A percentile compares a stretch with the other conserved stretches of the same genome.
These are phyloP conservation scores for Scortechinia acanthostroma DNA, from an alignment of 2,329 filamentous ascomycete species.

Conservation along the genomic window DNA sequence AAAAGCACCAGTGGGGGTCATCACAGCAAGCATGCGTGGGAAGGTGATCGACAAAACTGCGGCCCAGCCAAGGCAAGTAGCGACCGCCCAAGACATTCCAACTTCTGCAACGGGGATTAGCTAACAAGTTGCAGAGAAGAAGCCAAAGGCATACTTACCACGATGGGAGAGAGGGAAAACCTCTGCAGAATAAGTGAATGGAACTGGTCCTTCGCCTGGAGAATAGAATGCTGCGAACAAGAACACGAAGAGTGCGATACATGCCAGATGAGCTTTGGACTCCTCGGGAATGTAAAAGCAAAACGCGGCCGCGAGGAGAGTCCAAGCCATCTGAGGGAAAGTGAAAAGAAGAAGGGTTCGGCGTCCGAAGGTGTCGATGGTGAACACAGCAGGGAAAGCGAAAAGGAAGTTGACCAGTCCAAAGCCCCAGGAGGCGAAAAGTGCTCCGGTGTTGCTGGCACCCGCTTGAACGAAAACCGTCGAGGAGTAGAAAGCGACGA, in stretches of 20 bases:
- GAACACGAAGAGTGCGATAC: conserved; percentile 52
- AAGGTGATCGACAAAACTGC: conserved; percentile 57
- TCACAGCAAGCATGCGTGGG: conserved; percentile 39
- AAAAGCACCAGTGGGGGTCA: conserved; percentile 39
- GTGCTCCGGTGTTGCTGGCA: conserved; percentile 41
- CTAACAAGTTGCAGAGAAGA: too few relatives aligned
- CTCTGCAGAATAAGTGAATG: conserved; percentile 63
- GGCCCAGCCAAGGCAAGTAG: conserved; percentile 55
- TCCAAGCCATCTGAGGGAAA: conserved; percentile 63
- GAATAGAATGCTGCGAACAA: conserved; percentile 57
- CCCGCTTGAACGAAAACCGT: conserved; percentile 53
- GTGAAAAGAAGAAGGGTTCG: conserved; percentile 56
- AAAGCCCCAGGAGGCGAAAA: conserved; percentile 58
- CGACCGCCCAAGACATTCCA: conserved; percentile 62
- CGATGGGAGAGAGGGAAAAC: conserved; percentile 66
- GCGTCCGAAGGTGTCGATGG: conserved; percentile 62
- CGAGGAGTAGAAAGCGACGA: conserved; percentile 71
- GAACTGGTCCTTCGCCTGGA: conserved; percentile 59
- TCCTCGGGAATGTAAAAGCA: conserved; percentile 37
- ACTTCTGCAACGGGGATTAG: too few relatives aligned
- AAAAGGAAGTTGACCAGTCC: conserved; percentile 60
- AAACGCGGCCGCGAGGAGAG: conserved; percentile 54
- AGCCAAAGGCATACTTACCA: conserved; percentile 66
- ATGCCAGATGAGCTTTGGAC: conserved; percentile 31
- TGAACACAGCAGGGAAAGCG: conserved; percentile 57